phyloP scores from a whole-genome alignment of 225 moss, liverwort and hornwort species.

The Physcomitrium patens region DNA sequence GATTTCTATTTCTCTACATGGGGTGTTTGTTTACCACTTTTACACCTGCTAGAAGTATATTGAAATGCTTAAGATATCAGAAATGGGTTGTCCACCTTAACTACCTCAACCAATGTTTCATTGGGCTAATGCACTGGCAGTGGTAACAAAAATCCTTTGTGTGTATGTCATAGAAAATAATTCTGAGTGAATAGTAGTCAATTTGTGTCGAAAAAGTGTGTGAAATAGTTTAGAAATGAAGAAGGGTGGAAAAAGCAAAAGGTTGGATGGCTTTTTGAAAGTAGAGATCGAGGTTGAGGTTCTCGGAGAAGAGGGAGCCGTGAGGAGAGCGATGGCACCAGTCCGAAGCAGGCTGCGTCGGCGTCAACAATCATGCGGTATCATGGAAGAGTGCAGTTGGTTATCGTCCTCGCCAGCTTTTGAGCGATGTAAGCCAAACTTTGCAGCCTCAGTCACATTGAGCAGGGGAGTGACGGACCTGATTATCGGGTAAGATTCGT shows the following conservation, averaged over 20 bases:
- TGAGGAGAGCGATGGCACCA: not conserved
- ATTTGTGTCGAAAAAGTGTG: too few relatives aligned
- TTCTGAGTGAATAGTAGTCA: too few relatives aligned
- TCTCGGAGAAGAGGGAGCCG: not conserved
- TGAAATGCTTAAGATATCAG: too few relatives aligned
- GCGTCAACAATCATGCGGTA: slow-evolving; percentile 29
- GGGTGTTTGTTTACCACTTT: too few relatives aligned
- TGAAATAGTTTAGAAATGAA: not conserved
- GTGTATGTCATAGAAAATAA: too few relatives aligned
- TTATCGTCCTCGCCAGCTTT: slow-evolving; percentile 16
- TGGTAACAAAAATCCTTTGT: too few relatives aligned
- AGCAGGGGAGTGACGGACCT: slow-evolving; percentile 15
- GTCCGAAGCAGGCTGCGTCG: slow-evolving; percentile 23
- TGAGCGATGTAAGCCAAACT: not conserved
- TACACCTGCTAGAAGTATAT: too few relatives aligned
- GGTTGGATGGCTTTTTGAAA: not conserved
- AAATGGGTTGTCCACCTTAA: too few relatives aligned
- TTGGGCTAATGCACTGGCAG: too few relatives aligned
- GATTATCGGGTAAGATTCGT: too few relatives aligned
- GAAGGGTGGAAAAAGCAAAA: not conserved
- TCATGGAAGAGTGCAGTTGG: slow-evolving; percentile 3
- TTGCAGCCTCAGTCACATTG: slow-evolving; percentile 21
- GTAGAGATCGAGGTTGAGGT: not conserved
- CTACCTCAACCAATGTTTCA: too few relatives aligned
- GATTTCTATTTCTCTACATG: too few relatives aligned